These are phyloP conservation scores for Russula ochroleuca DNA, from an alignment of 768 basidiomycete species.

Conservation along the genomic window DNA sequence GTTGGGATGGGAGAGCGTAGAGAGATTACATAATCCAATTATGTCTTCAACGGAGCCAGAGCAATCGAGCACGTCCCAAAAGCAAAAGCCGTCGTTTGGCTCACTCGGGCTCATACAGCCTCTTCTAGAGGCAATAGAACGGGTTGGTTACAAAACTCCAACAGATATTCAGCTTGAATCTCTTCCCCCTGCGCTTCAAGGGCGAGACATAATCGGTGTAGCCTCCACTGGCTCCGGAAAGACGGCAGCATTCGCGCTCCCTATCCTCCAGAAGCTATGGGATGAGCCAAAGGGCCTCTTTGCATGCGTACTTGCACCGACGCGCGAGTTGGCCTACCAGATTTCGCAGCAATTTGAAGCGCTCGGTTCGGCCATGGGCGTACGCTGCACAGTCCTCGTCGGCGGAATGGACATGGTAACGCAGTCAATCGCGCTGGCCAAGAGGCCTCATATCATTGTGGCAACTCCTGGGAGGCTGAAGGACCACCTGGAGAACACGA, in stretches of 20 bases:
- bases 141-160: slow-evolving; percentile 77
- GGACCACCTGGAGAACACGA: slow-evolving; percentile 95
- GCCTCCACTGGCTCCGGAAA: slow-evolving; percentile 97
- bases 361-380: slow-evolving; percentile 88
- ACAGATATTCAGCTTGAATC: slow-evolving; percentile 86
- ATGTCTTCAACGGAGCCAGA: slow-evolving; percentile 4
- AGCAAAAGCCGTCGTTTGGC: slow-evolving; percentile 57
- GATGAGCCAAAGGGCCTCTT: slow-evolving; percentile 91
- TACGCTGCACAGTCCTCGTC: slow-evolving; percentile 86
- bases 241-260: slow-evolving; percentile 94
- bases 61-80: slow-evolving; percentile 19
- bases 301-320: slow-evolving; percentile 91
- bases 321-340: slow-evolving; percentile 97
- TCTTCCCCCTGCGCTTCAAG: slow-evolving; percentile 84
- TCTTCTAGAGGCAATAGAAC: slow-evolving; percentile 77
- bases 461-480: slow-evolving; percentile 92
- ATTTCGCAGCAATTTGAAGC: slow-evolving; percentile 96
- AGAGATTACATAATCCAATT: slow-evolving; percentile 1
- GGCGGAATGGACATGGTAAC: slow-evolving; percentile 91
- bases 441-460: slow-evolving; percentile 90
- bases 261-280: slow-evolving; percentile 95
- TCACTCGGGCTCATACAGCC: slow-evolving; percentile 86
- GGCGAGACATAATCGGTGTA: slow-evolving; percentile 96
- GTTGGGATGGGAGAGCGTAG: slow-evolving; percentile 56
- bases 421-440: slow-evolving; percentile 88